Conservation (phyloP, 202 grass and related monocot genomes). For the Eragrostis tef region DNA sequence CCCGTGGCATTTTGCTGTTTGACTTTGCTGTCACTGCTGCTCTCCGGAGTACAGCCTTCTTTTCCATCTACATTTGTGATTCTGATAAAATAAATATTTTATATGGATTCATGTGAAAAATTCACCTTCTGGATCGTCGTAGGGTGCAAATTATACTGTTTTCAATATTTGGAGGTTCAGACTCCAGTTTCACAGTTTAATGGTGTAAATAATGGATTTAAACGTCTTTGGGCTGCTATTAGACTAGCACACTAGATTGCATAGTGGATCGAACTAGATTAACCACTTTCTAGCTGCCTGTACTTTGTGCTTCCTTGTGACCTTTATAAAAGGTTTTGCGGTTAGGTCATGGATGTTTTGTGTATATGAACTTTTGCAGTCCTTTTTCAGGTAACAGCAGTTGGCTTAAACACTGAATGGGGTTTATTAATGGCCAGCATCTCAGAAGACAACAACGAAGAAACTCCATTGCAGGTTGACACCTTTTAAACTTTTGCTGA, state of each 20-base stretch:
- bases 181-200: neutral
- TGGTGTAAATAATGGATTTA: neutral
- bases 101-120: neutral
- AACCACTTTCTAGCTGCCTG: neutral
- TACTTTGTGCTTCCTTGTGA: neutral
- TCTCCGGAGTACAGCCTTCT: neutral
- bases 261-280: conserved; percentile 13
- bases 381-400: conserved; percentile 74
- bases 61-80: neutral
- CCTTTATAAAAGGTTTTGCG: conserved; percentile 20
- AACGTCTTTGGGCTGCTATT: conserved; percentile 7
- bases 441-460: conserved; percentile 82
- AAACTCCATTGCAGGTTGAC: conserved; percentile 88
- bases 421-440: conserved; percentile 86
- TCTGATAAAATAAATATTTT: neutral
- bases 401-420: conserved; percentile 90
- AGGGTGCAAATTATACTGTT: neutral
- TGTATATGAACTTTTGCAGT: conserved; percentile 34
- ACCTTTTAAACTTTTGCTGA: conserved; percentile 36
- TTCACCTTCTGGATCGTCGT: neutral
- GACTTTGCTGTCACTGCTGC: neutral
- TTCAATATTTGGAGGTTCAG: neutral
- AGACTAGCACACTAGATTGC: neutral
- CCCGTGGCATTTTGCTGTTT: neutral
- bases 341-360: neutral